Evolutionary conservation across 2,329 filamentous ascomycete genomes (phyloP).

Genomic region (Trichoderma koningiopsis): DNA sequence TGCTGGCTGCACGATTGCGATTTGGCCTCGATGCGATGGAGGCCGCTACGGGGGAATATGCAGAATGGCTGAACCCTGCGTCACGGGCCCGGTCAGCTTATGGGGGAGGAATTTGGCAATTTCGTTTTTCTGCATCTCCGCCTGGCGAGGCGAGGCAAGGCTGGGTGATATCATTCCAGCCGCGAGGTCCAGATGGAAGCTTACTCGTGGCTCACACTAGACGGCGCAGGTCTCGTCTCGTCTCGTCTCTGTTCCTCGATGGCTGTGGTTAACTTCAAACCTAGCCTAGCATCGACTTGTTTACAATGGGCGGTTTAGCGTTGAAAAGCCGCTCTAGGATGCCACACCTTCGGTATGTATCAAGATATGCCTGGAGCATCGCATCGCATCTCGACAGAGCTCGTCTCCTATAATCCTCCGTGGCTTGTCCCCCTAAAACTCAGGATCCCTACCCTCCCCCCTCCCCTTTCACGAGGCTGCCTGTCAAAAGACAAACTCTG

Average conservation of each 20-base stretch:
- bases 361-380: neutral
- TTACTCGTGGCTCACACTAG: neutral
- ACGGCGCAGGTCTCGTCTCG: neutral
- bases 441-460: neutral
- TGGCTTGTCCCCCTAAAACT: neutral
- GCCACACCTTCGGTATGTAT: neutral
- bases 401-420: neutral
- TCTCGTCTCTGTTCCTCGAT: neutral
- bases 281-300: neutral
- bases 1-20: neutral
- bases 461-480: neutral
- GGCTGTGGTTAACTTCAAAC: neutral
- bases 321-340: neutral
- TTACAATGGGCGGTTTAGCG: neutral
- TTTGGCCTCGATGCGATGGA: conserved; percentile 4
- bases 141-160: neutral
- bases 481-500: conserved; percentile 3
- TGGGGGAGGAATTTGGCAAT: neutral
- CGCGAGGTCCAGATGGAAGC: neutral
- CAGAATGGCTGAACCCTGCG: conserved; percentile 12
- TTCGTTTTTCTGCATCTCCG: neutral
- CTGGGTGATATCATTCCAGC: conserved; percentile 9
- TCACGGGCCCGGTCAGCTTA: neutral
- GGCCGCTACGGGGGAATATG: neutral
- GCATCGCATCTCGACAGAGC: neutral